Evolutionary conservation across 1,139 yeast species (phyloP), one percentile per base, ranked within the genome.

Genomic region (Pichia sp.): DNA sequence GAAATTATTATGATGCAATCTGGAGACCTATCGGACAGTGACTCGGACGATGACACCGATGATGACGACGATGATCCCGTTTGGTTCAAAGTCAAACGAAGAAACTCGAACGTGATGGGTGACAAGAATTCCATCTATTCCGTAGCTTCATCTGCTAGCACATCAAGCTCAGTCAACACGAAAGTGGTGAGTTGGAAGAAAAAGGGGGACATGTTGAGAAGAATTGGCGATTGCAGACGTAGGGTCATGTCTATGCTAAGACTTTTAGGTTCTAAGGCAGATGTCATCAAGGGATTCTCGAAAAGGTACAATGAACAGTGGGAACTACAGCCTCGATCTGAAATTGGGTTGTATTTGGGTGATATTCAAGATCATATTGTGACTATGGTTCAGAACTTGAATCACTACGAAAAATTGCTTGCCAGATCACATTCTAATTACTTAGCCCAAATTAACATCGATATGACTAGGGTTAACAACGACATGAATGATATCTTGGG

Each of bases 401-500:
- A 85, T 53, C 98, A 91, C 58, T 91, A 86, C 58, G 98, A 91
- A 53, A 91, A 91, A 62, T 68, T 91, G 34, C 69, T 91, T 40
- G 94, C 97, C 2, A 69, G 98, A 40, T 83, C 93, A 33, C 98
- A 91, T 59, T 83, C 96, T 15, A 91, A 91, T 58, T 91, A 91
- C 58, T 69, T 91, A 53, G 98, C 98, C 2, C 98, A 91, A 55
- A 83, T 91, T 54, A 91, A 88, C 57, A 88, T 93, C 47, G 97
- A 91, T 56, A 87, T 88, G 96, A 91, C 96, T 7, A 79, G 81
- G 56, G 96, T 87, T n/a, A 91, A 88, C 60, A 91, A 91, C 53
- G 96, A 88, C 50, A 88, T 94, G 72, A 91, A 91, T 58, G 97
- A 91, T 54, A 96, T 88, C 4, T 71, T 91, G 52, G 95, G 96